Conservation (phyloP, 1,139 yeast species). For the Blastobotrys arbuscula region DNA sequence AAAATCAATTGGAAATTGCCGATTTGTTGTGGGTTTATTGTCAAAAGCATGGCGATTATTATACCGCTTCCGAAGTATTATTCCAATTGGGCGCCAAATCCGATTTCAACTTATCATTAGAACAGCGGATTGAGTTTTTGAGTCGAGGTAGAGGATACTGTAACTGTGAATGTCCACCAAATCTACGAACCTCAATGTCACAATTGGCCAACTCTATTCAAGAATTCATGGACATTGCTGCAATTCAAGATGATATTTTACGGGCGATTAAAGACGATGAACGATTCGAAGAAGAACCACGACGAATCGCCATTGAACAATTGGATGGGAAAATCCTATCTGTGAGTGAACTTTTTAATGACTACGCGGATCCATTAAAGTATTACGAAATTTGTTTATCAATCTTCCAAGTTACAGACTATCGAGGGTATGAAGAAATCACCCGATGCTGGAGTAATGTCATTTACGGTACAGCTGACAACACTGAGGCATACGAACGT, state of each 20-base stretch:
- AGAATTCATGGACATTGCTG: constrained; percentile 82
- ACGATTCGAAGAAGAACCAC: constrained; percentile 45
- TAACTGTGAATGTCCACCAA: constrained; percentile 77
- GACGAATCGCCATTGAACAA: constrained; percentile 44
- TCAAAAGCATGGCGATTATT: constrained; percentile 73
- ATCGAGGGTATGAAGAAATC: constrained; percentile 36
- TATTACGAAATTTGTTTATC: constrained; percentile 76
- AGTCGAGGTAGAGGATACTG: constrained; percentile 94
- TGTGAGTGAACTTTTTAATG: constrained; percentile 76
- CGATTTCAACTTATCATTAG: constrained; percentile 61
- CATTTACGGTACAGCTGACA: constrained; percentile 23
- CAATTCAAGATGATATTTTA: constrained; percentile 78
- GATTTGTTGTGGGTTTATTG: constrained; percentile 85
- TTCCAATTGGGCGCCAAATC: constrained; percentile 62
- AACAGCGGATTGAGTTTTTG: constrained; percentile 77
- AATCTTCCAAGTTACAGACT: constrained; percentile 76
- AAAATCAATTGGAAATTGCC: constrained; percentile 63
- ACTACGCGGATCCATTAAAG: constrained; percentile 81
- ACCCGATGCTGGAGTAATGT: constrained; percentile 36
- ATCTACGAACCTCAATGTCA: constrained; percentile 63
- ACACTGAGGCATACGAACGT: constrained; percentile 30
- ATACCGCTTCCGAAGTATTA: constrained; percentile 77
- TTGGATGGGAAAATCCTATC: constrained; percentile 62
- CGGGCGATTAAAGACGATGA: constrained; percentile 53
- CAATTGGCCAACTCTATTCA: constrained; percentile 64